Base-by-base conservation (phyloP, 139 green algal species). In the Chlorella sp. region DNA sequence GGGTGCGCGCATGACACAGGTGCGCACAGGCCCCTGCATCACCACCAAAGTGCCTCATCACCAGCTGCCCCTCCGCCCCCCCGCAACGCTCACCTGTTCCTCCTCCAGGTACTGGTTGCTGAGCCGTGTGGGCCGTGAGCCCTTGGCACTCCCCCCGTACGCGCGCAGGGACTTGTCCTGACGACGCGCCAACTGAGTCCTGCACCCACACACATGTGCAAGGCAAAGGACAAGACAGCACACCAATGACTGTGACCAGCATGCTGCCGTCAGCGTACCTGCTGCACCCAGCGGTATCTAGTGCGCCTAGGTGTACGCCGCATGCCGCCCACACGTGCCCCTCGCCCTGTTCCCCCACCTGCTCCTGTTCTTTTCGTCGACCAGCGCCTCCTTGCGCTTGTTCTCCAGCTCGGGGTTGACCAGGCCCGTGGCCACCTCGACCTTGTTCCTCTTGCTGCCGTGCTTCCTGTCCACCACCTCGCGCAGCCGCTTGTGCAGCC, bases 401-500 rank as follows among this genome's bases (percentile, higher is more conserved):
- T 31, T 24, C 5, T 65, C 59, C 59, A 65, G n/a, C 59, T 65
- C 59, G 59, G 59, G 59, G n/a, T 65, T 65, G 14, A 31, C 17
- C 59, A 65, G 59, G 17, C 59, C 59, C 14, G 5, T 20, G 24
- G n/a, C 59, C 5, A 5, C 5, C 24, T 14, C 59, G 14, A 65
- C 59, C 59, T 62, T 72, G 42, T 62, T 29, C 10, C 32, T 50
- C 32, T 70, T 64, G 27, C 20, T n/a, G n/a, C n/a, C 65, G 29
- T 74, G 70, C 42, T 71, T 65, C 74, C 80, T 84, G 71, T 80
- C 79, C 70, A 84, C 79, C 62, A 69, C 59, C 35, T 80, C 74
- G 30, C 74, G 33, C 49, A 95, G 77, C 30, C 82, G 77, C 50
- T 83, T 83, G 80, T 95, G 89, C 6, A 88, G 76, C 59, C 70